Percentiles rank a stretch among this genome's conserved stretches.
These are phyloP conservation scores for Rhododendron henanense DNA, from an alignment of 148 eudicot genomes.

Conservation along the genomic window DNA sequence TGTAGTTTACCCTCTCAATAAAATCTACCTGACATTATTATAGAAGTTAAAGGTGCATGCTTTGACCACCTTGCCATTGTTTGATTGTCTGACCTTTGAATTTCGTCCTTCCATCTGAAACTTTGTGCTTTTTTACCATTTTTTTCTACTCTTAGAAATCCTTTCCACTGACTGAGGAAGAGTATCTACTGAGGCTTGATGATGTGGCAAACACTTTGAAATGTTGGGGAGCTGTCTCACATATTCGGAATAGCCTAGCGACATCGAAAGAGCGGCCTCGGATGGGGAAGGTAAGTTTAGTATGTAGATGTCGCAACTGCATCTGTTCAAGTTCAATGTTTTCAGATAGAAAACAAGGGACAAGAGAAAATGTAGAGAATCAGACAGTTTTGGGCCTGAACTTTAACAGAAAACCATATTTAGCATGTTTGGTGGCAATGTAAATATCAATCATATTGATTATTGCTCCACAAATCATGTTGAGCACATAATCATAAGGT, in stretches of 20 bases:
- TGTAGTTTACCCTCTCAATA: not conserved
- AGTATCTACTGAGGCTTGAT: conserved; percentile 88
- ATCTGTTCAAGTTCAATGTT: not conserved
- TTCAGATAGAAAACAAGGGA: not conserved
- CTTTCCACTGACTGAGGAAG: conserved; percentile 90
- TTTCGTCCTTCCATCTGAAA: not conserved
- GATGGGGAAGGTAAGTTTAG: conserved; percentile 75
- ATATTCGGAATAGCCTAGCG: conserved; percentile 73
- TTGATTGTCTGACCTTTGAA: not conserved
- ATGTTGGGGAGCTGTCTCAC: conserved; percentile 99
- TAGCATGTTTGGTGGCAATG: not conserved
- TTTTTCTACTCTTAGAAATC: conserved; percentile 51
- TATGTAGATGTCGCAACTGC: not conserved
- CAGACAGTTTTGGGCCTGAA: not conserved
- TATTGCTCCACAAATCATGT: no score
- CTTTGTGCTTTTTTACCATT: not conserved
- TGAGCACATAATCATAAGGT: not conserved
- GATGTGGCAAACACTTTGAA: conserved; percentile 91
- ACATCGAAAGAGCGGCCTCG: conserved; percentile 87
- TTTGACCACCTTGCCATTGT: not conserved
- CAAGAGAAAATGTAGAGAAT: not conserved
- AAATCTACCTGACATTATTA: not conserved
- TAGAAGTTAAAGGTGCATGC: not conserved
- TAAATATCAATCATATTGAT: no score
- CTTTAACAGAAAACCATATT: not conserved